Evolutionary conservation across 2,329 filamentous ascomycete genomes (phyloP).

Genomic region (Fusarium praegraminearum): DNA sequence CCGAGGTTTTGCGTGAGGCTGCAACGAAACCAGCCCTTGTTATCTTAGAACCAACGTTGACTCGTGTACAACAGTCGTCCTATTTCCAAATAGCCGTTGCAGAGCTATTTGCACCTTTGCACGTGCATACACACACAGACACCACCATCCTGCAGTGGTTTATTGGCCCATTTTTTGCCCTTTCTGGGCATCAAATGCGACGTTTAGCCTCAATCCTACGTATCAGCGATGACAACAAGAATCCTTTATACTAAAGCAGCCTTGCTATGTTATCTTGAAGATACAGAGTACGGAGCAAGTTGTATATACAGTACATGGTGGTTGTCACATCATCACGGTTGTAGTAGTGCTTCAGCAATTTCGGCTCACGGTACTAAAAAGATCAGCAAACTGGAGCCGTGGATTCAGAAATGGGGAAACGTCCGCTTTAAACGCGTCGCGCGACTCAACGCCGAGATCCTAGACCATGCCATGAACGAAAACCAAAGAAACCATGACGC

Average conservation of each 20-base stretch:
- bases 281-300: neutral
- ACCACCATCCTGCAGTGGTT: slow-evolving; percentile 19
- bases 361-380: slow-evolving; percentile 29
- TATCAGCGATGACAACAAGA: slow-evolving; percentile 7
- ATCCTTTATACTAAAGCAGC: slow-evolving; percentile 1
- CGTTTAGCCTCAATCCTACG: slow-evolving; percentile 27
- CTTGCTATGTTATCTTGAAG: slow-evolving; percentile 16
- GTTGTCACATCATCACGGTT: slow-evolving; percentile 19
- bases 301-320: neutral
- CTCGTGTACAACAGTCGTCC: slow-evolving; percentile 2
- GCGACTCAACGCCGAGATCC: slow-evolving; percentile 32
- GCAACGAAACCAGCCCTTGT: slow-evolving; percentile 12
- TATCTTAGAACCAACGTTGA: neutral
- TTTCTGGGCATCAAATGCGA: slow-evolving; percentile 14
- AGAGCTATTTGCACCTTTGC: slow-evolving; percentile 16
- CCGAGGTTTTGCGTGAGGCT: slow-evolving; percentile 14
- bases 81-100: slow-evolving; percentile 2
- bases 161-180: slow-evolving; percentile 34
- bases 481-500: slow-evolving; percentile 5
- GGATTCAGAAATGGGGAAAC: slow-evolving; percentile 29
- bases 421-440: slow-evolving; percentile 30
- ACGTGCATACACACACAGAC: neutral
- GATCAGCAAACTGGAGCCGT: slow-evolving; percentile 6
- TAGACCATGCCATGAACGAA: slow-evolving; percentile 27
- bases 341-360: slow-evolving; percentile 24